A percentile compares a stretch with the other conserved stretches of the same genome.
Evolutionary conservation across 352 stramenopile genomes (phyloP).

Genomic region (Globisporangium ultimum): DNA sequence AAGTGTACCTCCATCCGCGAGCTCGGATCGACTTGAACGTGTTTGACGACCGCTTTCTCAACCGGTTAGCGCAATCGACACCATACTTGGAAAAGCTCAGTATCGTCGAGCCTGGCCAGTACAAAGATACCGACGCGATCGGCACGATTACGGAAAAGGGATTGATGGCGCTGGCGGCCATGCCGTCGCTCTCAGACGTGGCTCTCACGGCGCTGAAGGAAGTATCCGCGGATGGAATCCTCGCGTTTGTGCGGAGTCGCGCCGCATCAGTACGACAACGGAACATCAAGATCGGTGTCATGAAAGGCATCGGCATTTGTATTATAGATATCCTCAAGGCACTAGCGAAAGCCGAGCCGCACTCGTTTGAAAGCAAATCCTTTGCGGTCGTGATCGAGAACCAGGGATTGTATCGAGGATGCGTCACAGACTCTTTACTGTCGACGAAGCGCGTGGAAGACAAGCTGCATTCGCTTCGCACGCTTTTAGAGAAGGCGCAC

Average conservation of each 20-base stretch:
- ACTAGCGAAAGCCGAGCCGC: constrained; percentile 20
- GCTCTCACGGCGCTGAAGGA: constrained; percentile 26
- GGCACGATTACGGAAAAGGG: constrained; percentile 26
- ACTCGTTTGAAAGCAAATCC: constrained; percentile 15
- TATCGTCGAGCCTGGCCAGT: constrained; percentile 28
- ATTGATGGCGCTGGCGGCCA: constrained; percentile 22
- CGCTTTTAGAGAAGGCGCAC: constrained; percentile 22
- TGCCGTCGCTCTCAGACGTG: constrained; percentile 38
- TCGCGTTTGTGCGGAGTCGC: constrained; percentile 24
- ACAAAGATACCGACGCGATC: constrained; percentile 27
- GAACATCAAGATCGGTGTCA: constrained; percentile 39
- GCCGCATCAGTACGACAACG: constrained; percentile 29
- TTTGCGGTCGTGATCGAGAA: constrained; percentile 44
- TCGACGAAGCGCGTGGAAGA: constrained; percentile 23
- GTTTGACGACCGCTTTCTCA: constrained; percentile 36
- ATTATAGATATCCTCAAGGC: constrained; percentile 28
- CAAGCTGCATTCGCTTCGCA: constrained; percentile 18
- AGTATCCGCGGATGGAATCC: constrained; percentile 16
- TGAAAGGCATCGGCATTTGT: constrained; percentile 27
- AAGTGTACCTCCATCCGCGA: constrained; percentile 33
- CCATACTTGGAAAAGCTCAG: constrained; percentile 34
- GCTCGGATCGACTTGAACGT: constrained; percentile 33
- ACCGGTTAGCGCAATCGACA: constrained; percentile 16
- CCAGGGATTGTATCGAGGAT: constrained; percentile 25
- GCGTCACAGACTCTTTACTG: constrained; percentile 13